These are phyloP conservation scores for Arthrobotrys sinensis DNA, from an alignment of 2,329 filamentous ascomycete species.

Conservation along the genomic window DNA sequence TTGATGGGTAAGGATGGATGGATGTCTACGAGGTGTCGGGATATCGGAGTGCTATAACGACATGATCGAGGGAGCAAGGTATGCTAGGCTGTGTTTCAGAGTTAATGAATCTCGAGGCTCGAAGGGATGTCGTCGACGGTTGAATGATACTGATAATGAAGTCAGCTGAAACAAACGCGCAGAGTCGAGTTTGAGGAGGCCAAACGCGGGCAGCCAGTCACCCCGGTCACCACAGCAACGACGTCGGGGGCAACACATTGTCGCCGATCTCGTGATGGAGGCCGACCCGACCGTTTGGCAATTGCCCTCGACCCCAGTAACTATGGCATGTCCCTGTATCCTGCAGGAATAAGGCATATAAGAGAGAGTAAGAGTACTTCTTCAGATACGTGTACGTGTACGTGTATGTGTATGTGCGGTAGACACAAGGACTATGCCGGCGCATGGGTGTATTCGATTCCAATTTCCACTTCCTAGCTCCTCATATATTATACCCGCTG, in stretches of 20 bases:
- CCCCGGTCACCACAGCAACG: conserved; percentile 54
- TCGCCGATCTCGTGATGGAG: conserved; percentile 27
- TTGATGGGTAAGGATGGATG: conserved; percentile 21
- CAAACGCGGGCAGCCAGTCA: conserved; percentile 34
- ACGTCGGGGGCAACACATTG: conserved; percentile 51
- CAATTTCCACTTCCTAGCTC: too few relatives aligned
- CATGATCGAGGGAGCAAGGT: conserved; percentile 24
- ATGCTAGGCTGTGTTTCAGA: conserved; percentile 18
- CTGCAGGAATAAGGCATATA: too few relatives aligned
- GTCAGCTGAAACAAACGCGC: conserved; percentile 51
- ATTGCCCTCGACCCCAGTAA: conserved; percentile 14
- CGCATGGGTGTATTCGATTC: too few relatives aligned
- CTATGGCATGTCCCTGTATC: conserved; percentile 11
- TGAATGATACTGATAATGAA: background rate
- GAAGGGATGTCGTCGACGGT: conserved; percentile 15
- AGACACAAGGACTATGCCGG: too few relatives aligned
- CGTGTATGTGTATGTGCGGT: too few relatives aligned
- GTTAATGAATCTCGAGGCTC: background rate
- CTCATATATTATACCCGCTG: too few relatives aligned
- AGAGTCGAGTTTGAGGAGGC: conserved; percentile 32
- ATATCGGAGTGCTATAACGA: conserved; percentile 28
- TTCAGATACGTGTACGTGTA: too few relatives aligned
- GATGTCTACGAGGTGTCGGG: background rate
- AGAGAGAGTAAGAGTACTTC: too few relatives aligned
- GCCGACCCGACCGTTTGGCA: conserved; percentile 54